Percentiles rank a stretch among this genome's conserved stretches.
Conservation (phyloP, 495 filamentous ascomycete species). For the Chaetomidium leptoderma region DNA sequence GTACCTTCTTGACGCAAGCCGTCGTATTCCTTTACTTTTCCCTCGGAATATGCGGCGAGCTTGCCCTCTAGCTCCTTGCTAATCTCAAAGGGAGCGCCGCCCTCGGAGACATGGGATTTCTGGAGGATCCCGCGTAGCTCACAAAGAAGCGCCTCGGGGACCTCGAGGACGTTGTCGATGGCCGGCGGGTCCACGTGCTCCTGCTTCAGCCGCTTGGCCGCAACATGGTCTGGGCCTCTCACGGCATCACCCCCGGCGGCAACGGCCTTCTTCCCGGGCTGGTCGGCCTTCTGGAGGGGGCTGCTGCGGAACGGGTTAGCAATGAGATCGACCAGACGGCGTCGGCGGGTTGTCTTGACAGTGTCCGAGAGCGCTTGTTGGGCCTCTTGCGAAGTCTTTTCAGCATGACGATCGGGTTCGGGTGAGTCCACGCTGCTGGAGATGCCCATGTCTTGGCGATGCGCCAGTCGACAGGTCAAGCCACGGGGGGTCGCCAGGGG, state of each 20-base stretch:
- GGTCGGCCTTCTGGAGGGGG: not conserved
- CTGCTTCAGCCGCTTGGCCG: not conserved
- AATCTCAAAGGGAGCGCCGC: not conserved
- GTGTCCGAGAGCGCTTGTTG: constrained; percentile 14
- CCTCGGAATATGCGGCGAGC: not conserved
- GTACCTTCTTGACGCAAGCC: constrained; percentile 12
- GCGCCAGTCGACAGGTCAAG: too few relatives aligned
- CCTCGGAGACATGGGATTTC: not conserved
- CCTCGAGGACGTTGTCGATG: not conserved
- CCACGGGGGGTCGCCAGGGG: too few relatives aligned
- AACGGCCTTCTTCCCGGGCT: not conserved
- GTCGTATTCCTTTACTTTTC: constrained; percentile 12
- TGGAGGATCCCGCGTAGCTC: not conserved
- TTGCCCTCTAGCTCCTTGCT: not conserved
- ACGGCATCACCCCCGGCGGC: not conserved
- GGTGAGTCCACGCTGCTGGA: constrained; percentile 8
- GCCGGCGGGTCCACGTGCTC: not conserved
- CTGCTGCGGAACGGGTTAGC: constrained; percentile 15
- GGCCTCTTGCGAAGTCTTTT: constrained; percentile 12
- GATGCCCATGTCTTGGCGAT: constrained; percentile 2
- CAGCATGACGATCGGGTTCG: constrained; percentile 7
- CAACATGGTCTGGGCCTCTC: not conserved
- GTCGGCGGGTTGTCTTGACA: constrained; percentile 14
- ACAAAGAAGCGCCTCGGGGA: not conserved
- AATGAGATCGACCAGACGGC: not conserved